Evolutionary conservation across 345 rosid genomes (phyloP), one percentile per base, ranked within the genome.

Genomic region (Pistacia atlantica): DNA sequence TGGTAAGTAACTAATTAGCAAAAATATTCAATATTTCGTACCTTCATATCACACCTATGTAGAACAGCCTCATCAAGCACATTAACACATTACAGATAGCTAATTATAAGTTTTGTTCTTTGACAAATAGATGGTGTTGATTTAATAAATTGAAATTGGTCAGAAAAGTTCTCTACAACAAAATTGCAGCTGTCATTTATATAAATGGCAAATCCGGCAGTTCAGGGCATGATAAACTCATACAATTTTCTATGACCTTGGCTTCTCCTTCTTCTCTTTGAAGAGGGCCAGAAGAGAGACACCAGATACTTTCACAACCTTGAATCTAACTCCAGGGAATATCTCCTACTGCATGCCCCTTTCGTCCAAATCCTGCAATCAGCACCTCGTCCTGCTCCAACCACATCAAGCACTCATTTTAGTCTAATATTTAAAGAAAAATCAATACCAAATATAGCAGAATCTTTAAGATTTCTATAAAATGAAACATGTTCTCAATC

Each of bases 221-320:
- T 65, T 65, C 69, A 65, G 46, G 3, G 69, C 11, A 65, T 6
- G 51, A 38, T 18, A 65, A n/a, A 18, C 71, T 46, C 33, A 1
- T 2, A 12, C 18, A 45, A 16, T 67, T 65, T 58, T 20, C 69
- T 75, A 85, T 31, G 88, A 82, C 73, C 85, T 80, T 13, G 88
- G 87, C 77, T 80, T 84, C 57, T 85, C 87, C 84, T 85, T 82
- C 80, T 82, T 85, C 75, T 80, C 85, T 69, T 85, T 72, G 77
- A 85, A 85, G 7, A 82, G 76, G 12, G 87, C 87, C 18, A 80
- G 74, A 12, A 84, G 84, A 8, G 83, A 85, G 51, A 85, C 85
- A n/a, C 85, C 85, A 18, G 84, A 85, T 11, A 85, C 87, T 79
- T 82, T 83, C 72, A 85, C 88, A n/a, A 85, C 86, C 86, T 85